phyloP scores from a whole-genome alignment of 1,139 yeast genomes.

The Pichia sp. region DNA sequence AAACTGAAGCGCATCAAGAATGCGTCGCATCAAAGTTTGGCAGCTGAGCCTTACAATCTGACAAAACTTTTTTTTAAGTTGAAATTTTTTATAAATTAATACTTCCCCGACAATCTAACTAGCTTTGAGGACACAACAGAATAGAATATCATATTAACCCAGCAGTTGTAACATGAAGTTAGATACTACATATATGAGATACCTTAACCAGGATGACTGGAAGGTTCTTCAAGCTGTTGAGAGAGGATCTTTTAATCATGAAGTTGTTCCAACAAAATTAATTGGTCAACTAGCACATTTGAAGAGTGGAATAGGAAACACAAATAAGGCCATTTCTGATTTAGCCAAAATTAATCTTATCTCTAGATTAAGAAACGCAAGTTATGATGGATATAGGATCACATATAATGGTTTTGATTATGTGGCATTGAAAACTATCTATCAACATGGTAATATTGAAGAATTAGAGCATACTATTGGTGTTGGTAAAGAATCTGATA shows the following conservation, averaged over 20 bases:
- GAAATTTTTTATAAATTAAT: too few species aligned
- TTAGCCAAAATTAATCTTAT: conserved; percentile 80
- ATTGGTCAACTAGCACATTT: conserved; percentile 76
- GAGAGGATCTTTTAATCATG: conserved; percentile 86
- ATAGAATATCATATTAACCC: too few species aligned
- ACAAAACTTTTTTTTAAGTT: too few species aligned
- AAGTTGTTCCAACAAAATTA: conserved; percentile 83
- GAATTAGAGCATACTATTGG: conserved; percentile 88
- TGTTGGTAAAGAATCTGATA: conserved; percentile 96
- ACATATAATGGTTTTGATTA: conserved; percentile 90
- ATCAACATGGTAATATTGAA: conserved; percentile 63
- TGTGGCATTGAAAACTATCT: conserved; percentile 76
- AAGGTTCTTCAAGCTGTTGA: conserved; percentile 85
- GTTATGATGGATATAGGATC: conserved; percentile 85
- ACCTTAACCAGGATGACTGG: conserved; percentile 84
- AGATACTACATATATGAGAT: conserved; percentile 90
- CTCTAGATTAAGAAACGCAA: conserved; percentile 72
- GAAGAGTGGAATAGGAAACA: conserved; percentile 66
- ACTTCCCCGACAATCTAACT: too few species aligned
- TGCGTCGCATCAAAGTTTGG: too few species aligned
- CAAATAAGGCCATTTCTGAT: conserved; percentile 68
- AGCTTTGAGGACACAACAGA: too few species aligned
- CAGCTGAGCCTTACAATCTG: too few species aligned
- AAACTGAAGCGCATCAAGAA: too few species aligned
- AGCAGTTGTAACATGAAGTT: conserved; percentile 84